Conservation (phyloP, 805 yeast genomes). For the Suhomyces tanzawaensis region DNA sequence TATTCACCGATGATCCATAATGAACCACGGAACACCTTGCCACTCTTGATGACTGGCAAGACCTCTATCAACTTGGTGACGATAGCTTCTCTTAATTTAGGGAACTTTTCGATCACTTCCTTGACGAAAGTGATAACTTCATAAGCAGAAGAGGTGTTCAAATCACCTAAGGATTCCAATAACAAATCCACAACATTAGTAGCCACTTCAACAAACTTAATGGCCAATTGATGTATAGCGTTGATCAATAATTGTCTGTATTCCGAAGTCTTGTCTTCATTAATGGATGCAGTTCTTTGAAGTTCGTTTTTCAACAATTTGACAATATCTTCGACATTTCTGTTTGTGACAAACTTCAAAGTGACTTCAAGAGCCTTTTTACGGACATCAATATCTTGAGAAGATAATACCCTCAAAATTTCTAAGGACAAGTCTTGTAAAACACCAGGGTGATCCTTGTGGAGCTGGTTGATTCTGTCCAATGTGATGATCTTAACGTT, state of each 20-base stretch:
- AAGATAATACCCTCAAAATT: conserved; percentile 76
- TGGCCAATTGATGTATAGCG: conserved; percentile 86
- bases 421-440: conserved; percentile 83
- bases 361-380: conserved; percentile 82
- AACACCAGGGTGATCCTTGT: conserved; percentile 72
- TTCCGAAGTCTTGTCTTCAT: conserved; percentile 78
- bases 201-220: conserved; percentile 86
- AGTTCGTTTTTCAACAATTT: conserved; percentile 90
- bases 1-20: conserved; percentile 97
- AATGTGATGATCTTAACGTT: conserved; percentile 91
- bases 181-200: conserved; percentile 85
- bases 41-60: conserved; percentile 70
- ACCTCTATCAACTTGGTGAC: conserved; percentile 59
- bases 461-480: conserved; percentile 77
- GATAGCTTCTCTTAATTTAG: conserved; percentile 67
- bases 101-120: conserved; percentile 91
- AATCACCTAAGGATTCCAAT: conserved; percentile 80
- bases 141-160: conserved; percentile 79
- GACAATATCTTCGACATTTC: conserved; percentile 92
- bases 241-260: conserved; percentile 86
- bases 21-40: conserved; percentile 90
- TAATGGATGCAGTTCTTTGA: conserved; percentile 63
- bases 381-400: conserved; percentile 90
- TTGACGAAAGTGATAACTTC: conserved; percentile 91
- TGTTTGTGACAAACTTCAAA: conserved; percentile 73